Percentiles rank a stretch among this genome's conserved stretches.
Conservation (phyloP, 2,329 filamentous ascomycete genomes). For the Diaporthe caulivora region DNA sequence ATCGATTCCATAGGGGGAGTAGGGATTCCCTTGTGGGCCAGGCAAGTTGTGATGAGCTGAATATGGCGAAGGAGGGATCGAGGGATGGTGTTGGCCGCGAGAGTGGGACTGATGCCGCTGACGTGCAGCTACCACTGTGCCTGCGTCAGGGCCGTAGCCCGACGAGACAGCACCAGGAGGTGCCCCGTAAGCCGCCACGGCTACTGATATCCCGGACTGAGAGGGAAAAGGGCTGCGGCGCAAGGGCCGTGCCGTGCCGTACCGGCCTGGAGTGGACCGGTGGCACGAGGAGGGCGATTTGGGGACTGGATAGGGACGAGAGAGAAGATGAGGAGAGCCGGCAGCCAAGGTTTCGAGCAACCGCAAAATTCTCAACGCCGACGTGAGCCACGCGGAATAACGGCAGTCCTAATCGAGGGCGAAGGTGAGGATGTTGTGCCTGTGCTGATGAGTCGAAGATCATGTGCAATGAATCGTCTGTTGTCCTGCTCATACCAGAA, state of each 20-base stretch:
- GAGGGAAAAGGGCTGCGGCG: slow-evolving; percentile 39
- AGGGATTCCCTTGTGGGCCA: neutral
- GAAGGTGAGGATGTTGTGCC: slow-evolving; percentile 26
- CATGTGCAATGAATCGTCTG: slow-evolving; percentile 25
- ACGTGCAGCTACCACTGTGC: slow-evolving; percentile 31
- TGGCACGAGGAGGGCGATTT: slow-evolving; percentile 14
- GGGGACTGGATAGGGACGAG: neutral
- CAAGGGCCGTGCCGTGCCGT: slow-evolving; percentile 32
- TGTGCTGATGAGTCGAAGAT: slow-evolving; percentile 16
- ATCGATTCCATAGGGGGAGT: slow-evolving; percentile 29
- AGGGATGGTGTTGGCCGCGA: slow-evolving; percentile 20
- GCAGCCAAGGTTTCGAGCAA: slow-evolving; percentile 1
- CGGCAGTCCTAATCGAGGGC: neutral
- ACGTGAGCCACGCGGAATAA: slow-evolving; percentile 21
- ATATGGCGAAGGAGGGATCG: neutral
- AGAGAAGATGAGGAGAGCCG: neutral
- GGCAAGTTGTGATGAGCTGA: slow-evolving; percentile 14
- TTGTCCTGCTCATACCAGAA: slow-evolving; percentile 32
- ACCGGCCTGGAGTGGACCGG: slow-evolving; percentile 15
- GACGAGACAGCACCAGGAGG: slow-evolving; percentile 40
- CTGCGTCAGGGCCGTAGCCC: slow-evolving; percentile 40
- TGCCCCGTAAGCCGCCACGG: slow-evolving; percentile 52
- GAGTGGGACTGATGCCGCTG: slow-evolving; percentile 30
- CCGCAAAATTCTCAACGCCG: neutral
- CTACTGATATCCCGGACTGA: slow-evolving; percentile 46